phyloP scores from a whole-genome alignment of 352 stramenopile genomes.

The Phytophthora ohioensis region DNA sequence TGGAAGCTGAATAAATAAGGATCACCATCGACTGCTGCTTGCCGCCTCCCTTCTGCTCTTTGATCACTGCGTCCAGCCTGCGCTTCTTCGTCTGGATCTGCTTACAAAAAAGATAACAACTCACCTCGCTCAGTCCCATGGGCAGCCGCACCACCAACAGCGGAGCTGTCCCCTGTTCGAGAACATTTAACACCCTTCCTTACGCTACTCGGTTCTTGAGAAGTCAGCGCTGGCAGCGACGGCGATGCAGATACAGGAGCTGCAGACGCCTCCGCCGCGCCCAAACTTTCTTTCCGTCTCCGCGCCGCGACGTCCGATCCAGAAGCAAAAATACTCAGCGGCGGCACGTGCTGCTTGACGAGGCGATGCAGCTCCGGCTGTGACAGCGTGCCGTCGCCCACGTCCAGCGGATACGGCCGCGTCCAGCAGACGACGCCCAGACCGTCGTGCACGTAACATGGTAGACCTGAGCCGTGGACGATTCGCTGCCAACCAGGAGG shows the following conservation, averaged over 20 bases:
- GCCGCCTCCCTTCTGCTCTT: conserved; percentile 27
- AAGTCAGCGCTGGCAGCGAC: conserved; percentile 2
- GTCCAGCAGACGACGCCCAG: conserved; percentile 75
- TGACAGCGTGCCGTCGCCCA: conserved; percentile 35
- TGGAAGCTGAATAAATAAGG: neutral
- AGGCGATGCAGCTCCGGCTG: conserved; percentile 52
- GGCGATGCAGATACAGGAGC: conserved; percentile 2
- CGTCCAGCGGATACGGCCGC: conserved; percentile 66
- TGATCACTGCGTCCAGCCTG: conserved; percentile 41
- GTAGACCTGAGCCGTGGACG: conserved; percentile 69
- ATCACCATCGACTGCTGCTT: conserved; percentile 49
- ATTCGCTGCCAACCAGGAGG: conserved; percentile 72
- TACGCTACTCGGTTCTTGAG: conserved; percentile 42
- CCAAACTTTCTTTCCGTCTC: conserved; percentile 11
- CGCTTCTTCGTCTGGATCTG: conserved; percentile 54
- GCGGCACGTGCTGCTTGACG: conserved; percentile 69
- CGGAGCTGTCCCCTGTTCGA: conserved; percentile 32
- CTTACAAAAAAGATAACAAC: conserved; percentile 4
- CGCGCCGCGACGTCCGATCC: conserved; percentile 22
- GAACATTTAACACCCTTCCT: conserved; percentile 32
- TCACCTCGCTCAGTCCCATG: neutral
- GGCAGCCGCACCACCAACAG: conserved; percentile 18
- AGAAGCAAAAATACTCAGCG: conserved; percentile 66
- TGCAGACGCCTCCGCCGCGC: neutral
- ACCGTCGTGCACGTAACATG: conserved; percentile 72